Conservation (phyloP, 306 rosid genomes). For the Coriaria nepalensis region DNA sequence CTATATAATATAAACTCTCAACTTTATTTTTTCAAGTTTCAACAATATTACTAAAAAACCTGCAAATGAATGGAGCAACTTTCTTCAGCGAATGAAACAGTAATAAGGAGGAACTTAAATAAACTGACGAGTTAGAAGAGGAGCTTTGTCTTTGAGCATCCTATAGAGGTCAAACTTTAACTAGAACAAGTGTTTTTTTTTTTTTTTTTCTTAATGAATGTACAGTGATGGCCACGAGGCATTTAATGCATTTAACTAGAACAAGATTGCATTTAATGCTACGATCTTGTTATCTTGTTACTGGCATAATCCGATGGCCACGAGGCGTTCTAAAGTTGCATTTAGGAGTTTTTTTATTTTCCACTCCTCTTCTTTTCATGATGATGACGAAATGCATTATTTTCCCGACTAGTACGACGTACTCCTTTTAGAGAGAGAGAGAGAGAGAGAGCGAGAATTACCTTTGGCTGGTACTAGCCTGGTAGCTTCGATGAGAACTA, state of each 20-base stretch:
- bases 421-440: constrained; percentile 16
- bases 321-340: too few species aligned
- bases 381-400: constrained; percentile 8
- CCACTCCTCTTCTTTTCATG: constrained; percentile 4
- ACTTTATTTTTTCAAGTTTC: too few species aligned
- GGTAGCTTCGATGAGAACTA: constrained; percentile 1
- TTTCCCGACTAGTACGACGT: constrained; percentile 10
- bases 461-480: constrained; percentile 18
- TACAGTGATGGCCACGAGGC: too few species aligned
- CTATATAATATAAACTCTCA: too few species aligned
- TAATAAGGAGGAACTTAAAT: constrained; percentile 65
- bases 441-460: constrained; percentile 7
- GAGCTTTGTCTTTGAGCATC: constrained; percentile 95
- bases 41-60: too few species aligned
- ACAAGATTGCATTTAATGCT: not conserved
- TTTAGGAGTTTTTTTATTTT: constrained; percentile 4
- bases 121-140: constrained; percentile 52
- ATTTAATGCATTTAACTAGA: too few species aligned
- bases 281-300: not conserved
- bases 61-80: constrained; percentile 91
- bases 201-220: too few species aligned
- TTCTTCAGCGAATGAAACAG: constrained; percentile 49
- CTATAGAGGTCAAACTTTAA: constrained; percentile 91
- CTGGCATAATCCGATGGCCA: too few species aligned
- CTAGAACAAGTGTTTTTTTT: constrained; percentile 53